Evolutionary conservation across 768 basidiomycete genomes (phyloP).

Genomic region (Tubosaeta brunneosetosa): DNA sequence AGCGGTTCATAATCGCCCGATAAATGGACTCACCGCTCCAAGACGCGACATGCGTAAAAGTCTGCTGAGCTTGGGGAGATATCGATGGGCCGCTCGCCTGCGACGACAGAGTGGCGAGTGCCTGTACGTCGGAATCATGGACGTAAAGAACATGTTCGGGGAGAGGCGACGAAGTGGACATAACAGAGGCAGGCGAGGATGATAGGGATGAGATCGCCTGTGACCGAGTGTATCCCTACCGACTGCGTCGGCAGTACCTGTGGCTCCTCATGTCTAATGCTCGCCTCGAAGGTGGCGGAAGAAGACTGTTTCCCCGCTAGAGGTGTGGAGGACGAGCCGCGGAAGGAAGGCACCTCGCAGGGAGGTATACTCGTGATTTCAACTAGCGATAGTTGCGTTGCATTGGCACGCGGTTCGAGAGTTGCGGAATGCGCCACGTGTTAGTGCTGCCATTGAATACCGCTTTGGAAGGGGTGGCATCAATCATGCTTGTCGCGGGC

Average conservation of each 20-base stretch:
- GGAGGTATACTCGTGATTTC: not conserved
- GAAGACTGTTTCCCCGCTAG: not conserved
- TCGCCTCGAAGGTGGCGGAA: not conserved
- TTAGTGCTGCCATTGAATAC: constrained; percentile 3
- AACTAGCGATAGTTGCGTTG: not conserved
- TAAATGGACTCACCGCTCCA: constrained; percentile 84
- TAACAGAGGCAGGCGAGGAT: constrained; percentile 5
- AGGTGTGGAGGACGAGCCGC: not conserved
- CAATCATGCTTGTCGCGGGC: not conserved
- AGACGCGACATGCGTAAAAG: constrained; percentile 1
- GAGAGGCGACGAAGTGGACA: not conserved
- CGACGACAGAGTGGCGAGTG: not conserved
- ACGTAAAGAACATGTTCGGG: constrained; percentile 4
- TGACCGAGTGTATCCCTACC: constrained; percentile 7
- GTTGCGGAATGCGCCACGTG: not conserved
- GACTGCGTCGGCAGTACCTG: not conserved
- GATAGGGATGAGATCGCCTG: constrained; percentile 19
- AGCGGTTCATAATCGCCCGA: constrained; percentile 91
- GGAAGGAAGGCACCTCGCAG: not conserved
- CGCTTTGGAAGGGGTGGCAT: not conserved
- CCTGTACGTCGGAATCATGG: constrained; percentile 5
- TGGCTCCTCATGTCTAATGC: not conserved
- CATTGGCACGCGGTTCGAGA: not conserved
- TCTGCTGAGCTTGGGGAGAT: constrained; percentile 1
- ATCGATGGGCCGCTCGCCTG: constrained; percentile 4